Conservation (phyloP, 306 rosid species). For the Ormosia semicastrata region DNA sequence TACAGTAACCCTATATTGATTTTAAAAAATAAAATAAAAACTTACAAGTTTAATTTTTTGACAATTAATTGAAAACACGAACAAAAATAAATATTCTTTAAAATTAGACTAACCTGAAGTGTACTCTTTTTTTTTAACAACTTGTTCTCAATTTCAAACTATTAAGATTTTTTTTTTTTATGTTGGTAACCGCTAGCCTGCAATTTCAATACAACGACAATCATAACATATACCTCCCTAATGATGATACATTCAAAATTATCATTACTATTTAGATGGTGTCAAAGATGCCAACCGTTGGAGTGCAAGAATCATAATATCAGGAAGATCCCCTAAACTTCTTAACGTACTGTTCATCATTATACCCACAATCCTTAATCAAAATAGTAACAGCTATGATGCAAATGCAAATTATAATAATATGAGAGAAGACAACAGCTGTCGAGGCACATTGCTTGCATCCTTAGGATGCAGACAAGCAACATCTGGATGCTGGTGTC, state of each 20-base stretch:
- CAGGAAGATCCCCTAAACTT: constrained; percentile 15
- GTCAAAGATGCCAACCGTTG: constrained; percentile 9
- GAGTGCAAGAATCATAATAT: constrained; percentile 19
- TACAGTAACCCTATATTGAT: neutral
- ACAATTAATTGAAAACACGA: neutral
- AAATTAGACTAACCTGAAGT: neutral
- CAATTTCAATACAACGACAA: neutral
- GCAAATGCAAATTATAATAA: neutral
- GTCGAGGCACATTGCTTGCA: constrained; percentile 23
- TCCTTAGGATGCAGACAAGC: constrained; percentile 32
- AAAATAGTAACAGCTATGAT: neutral
- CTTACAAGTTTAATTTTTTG: neutral
- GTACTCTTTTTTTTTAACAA: neutral
- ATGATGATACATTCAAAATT: neutral
- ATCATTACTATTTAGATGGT: neutral
- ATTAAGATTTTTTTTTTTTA: too few relatives aligned
- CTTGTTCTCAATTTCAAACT: too few relatives aligned
- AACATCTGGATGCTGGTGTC: constrained; percentile 30
- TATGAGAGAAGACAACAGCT: constrained; percentile 10
- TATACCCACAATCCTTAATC: constrained; percentile 21
- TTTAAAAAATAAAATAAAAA: too few relatives aligned
- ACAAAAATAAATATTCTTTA: neutral
- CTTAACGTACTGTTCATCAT: neutral
- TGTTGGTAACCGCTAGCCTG: too few relatives aligned
- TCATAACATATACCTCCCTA: neutral